A percentile compares a stretch with the other conserved stretches of the same genome.
These are phyloP conservation scores for Gnomoniopsis smithogilvyi DNA, from an alignment of 2,329 filamentous ascomycete genomes.

Conservation along the genomic window DNA sequence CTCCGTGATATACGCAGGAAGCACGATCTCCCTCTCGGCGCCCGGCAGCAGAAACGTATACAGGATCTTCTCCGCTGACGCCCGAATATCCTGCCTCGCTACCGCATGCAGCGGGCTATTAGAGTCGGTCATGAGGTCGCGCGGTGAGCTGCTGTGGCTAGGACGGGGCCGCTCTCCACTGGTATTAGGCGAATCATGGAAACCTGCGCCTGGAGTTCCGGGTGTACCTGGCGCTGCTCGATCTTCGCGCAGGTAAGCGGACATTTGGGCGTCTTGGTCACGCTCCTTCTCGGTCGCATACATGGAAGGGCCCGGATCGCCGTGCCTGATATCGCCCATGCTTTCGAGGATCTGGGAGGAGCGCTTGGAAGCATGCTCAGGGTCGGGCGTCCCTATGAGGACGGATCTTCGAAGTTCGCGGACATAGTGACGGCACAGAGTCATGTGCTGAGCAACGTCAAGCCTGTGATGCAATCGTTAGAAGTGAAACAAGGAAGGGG, in stretches of 20 bases:
- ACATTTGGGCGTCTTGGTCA: conserved; percentile 84
- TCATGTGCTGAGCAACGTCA: conserved; percentile 99
- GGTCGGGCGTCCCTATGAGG: conserved; percentile 86
- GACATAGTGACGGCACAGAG: conserved; percentile 93
- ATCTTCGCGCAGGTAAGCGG: conserved; percentile 77
- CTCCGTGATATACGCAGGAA: conserved; percentile 82
- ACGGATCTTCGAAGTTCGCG: conserved; percentile 91
- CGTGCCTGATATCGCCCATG: conserved; percentile 63
- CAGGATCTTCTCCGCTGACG: conserved; percentile 96
- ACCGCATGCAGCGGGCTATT: conserved; percentile 82
- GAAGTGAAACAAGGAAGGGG: conserved; percentile 13
- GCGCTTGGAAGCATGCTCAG: conserved; percentile 76
- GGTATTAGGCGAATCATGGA: conserved; percentile 53
- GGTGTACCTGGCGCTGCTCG: conserved; percentile 14
- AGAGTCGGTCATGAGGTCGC: conserved; percentile 67
- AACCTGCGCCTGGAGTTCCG: conserved; percentile 37
- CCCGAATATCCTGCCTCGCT: conserved; percentile 82
- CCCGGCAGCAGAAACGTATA: conserved; percentile 94
- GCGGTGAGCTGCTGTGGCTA: conserved; percentile 57
- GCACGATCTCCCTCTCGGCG: conserved; percentile 93
- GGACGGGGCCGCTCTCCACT: conserved; percentile 45
- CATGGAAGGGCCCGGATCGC: conserved; percentile 58
- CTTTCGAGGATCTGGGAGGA: conserved; percentile 78
- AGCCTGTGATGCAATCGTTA: conserved; percentile 61
- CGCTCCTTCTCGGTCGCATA: conserved; percentile 68